Evolutionary conservation across 1,284 basidiomycete genomes (phyloP).

Genomic region (Salmacisia buchloeana): DNA sequence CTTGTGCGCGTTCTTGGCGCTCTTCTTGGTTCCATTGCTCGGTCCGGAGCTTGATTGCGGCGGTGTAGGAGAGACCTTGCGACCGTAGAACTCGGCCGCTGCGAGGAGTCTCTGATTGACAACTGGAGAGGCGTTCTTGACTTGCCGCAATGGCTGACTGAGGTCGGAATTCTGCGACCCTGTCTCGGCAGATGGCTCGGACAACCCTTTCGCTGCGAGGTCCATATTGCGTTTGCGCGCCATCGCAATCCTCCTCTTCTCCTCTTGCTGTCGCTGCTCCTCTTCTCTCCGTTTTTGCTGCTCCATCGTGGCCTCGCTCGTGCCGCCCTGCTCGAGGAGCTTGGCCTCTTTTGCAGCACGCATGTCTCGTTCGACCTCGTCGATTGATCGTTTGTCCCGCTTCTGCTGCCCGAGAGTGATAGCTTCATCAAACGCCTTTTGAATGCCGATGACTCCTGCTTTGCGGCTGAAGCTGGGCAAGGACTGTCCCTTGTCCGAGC

Average conservation of each 20-base stretch:
- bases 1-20: neutral
- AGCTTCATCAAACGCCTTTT: neutral
- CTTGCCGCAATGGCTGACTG: no score
- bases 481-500: neutral
- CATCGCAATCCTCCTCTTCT: conserved; percentile 22
- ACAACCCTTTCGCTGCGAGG: neutral
- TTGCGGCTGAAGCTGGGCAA: conserved; percentile 1
- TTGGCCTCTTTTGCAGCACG: conserved; percentile 21
- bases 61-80: neutral
- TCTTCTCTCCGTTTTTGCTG: conserved; percentile 20
- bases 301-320: conserved; percentile 13
- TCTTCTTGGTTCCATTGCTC: neutral
- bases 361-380: conserved; percentile 35
- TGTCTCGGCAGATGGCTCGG: conserved; percentile 10
- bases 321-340: neutral
- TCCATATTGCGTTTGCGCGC: conserved; percentile 20
- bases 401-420: conserved; percentile 25
- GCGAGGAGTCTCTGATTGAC: neutral
- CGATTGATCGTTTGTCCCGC: conserved; percentile 30
- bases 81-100: neutral
- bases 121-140: neutral
- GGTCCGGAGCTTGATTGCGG: neutral
- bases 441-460: neutral
- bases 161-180: no score
- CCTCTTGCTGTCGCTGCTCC: conserved; percentile 19